Evolutionary conservation across 331 rosid species (phyloP).

Genomic region (Arachis monticola): DNA sequence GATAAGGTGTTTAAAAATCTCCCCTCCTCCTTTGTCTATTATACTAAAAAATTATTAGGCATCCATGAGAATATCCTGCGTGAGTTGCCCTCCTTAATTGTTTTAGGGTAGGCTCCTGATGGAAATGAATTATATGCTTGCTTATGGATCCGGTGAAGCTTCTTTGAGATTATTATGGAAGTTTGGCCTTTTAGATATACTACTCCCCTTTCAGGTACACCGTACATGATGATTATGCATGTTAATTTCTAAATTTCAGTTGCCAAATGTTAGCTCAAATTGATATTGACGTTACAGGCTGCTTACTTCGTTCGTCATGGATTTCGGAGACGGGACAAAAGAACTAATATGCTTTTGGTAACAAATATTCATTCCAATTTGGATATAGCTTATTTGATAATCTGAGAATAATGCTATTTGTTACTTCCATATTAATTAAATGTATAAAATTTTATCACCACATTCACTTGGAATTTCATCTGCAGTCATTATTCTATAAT

Average conservation of each 20-base stretch:
- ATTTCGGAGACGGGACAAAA: slow-evolving; percentile 79
- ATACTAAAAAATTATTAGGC: neutral
- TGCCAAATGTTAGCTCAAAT: slow-evolving; percentile 32
- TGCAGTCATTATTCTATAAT: slow-evolving; percentile 85
- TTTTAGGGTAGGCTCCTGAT: slow-evolving; percentile 77
- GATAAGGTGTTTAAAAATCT: slow-evolving; percentile 69
- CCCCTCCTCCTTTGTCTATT: slow-evolving; percentile 32
- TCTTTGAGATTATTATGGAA: slow-evolving; percentile 86
- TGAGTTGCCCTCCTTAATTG: slow-evolving; percentile 38
- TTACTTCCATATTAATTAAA: slow-evolving; percentile 21
- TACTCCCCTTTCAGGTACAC: slow-evolving; percentile 70
- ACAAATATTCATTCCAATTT: slow-evolving; percentile 17
- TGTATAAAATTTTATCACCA: slow-evolving; percentile 1
- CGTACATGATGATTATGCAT: slow-evolving; percentile 36
- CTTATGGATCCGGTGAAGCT: slow-evolving; percentile 92
- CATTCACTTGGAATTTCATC: slow-evolving; percentile 38
- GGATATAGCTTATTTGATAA: slow-evolving; percentile 28
- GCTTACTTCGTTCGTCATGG: slow-evolving; percentile 71
- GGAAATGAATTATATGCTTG: slow-evolving; percentile 91
- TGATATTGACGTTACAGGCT: slow-evolving; percentile 64
- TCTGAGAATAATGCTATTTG: slow-evolving; percentile 23
- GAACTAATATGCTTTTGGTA: slow-evolving; percentile 95
- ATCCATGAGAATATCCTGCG: slow-evolving; percentile 29
- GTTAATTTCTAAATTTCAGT: slow-evolving; percentile 34
- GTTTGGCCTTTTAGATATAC: slow-evolving; percentile 82